Evolutionary conservation across 352 stramenopile species (phyloP).

Genomic region (Phytopythium montanum): DNA sequence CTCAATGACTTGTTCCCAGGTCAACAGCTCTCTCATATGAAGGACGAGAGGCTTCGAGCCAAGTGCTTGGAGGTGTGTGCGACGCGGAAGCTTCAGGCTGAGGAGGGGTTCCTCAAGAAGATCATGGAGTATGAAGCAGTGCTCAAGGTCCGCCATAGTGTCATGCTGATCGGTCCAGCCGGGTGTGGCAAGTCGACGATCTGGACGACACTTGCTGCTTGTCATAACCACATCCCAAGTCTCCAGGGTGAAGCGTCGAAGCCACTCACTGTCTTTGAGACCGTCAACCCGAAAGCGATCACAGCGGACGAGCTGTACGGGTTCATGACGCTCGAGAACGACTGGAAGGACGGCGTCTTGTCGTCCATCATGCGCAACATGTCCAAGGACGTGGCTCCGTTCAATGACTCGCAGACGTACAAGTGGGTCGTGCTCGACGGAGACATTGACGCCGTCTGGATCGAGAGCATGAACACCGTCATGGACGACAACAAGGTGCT

Average conservation of each 20-base stretch:
- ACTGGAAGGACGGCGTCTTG: constrained; percentile 97
- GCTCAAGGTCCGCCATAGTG: constrained; percentile 93
- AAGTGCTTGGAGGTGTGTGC: constrained; percentile 47
- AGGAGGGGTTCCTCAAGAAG: constrained; percentile 96
- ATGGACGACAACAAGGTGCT: constrained; percentile 95
- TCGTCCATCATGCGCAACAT: constrained; percentile 97
- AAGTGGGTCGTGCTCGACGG: constrained; percentile 93
- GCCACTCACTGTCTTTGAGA: constrained; percentile 91
- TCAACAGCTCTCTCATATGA: constrained; percentile 29
- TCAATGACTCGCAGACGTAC: constrained; percentile 84
- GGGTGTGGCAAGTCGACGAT: constrained; percentile 96
- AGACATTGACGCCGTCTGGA: constrained; percentile 95
- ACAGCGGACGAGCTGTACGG: constrained; percentile 92
- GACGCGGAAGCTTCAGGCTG: constrained; percentile 83
- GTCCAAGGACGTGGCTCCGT: constrained; percentile 89
- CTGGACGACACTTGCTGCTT: constrained; percentile 91
- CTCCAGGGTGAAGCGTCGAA: constrained; percentile 71
- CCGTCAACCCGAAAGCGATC: constrained; percentile 95
- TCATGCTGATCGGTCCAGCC: constrained; percentile 95
- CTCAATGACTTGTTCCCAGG: constrained; percentile 92
- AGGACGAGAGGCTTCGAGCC: constrained; percentile 40
- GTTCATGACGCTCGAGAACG: constrained; percentile 96
- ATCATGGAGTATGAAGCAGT: constrained; percentile 94
- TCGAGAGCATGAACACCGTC: constrained; percentile 93
- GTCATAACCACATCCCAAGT: constrained; percentile 36